These are phyloP conservation scores for Danielia oregonensis DNA, from an alignment of 805 yeast genomes.

Conservation along the genomic window DNA sequence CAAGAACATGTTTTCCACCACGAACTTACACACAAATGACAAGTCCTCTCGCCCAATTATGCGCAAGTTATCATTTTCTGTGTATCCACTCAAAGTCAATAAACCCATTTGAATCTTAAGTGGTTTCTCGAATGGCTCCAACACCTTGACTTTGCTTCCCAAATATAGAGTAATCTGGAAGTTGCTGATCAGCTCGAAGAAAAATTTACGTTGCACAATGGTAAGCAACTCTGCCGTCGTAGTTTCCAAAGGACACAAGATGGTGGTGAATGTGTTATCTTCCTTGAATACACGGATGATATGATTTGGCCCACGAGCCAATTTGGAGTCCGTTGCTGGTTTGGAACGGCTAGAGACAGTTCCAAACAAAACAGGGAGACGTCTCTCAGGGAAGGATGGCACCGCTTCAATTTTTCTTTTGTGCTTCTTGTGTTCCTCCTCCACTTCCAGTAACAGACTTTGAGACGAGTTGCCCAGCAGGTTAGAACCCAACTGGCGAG, in stretches of 20 bases:
- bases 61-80: conserved; percentile 69
- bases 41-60: conserved; percentile 82
- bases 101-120: conserved; percentile 72
- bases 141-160: conserved; percentile 70
- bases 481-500: conserved; percentile 1
- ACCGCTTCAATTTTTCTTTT: conserved; percentile 7
- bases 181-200: conserved; percentile 64
- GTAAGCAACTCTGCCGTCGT: conserved; percentile 72
- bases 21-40: conserved; percentile 77
- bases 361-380: conserved; percentile 35
- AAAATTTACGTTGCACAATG: conserved; percentile 72
- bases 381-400: conserved; percentile 9
- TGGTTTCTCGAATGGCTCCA: conserved; percentile 73
- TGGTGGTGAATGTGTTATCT: conserved; percentile 81
- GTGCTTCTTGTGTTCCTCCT: conserved; percentile 3
- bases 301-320: conserved; percentile 33
- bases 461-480: conserved; percentile 2
- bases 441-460: conserved; percentile 1
- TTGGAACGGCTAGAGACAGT: conserved; percentile 5
- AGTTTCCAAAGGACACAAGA: conserved; percentile 75
- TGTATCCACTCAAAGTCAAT: conserved; percentile 72
- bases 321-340: conserved; percentile 1
- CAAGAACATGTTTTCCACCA: conserved; percentile 59
- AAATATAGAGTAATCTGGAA: conserved; percentile 72
- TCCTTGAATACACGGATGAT: conserved; percentile 74